Evolutionary conservation across 2,329 filamentous ascomycete genomes (phyloP), one percentile per base, ranked within the genome.

Genomic region (Graphiopsis chlorocephala): DNA sequence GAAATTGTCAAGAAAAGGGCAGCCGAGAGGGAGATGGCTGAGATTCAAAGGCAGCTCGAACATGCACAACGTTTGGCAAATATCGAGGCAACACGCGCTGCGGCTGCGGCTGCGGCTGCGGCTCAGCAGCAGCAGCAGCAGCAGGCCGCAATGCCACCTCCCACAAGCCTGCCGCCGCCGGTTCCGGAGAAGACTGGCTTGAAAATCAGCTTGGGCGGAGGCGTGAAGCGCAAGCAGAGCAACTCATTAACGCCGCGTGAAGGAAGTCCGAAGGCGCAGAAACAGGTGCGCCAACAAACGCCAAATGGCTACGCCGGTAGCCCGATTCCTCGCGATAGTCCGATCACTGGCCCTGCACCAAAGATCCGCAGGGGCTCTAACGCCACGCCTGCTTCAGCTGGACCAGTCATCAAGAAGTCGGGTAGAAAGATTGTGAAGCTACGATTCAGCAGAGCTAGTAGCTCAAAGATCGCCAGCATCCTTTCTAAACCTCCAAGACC

Each of bases 201-300:
- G 60, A 74, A 74, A 63, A 56, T 75, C 14, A 71, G 53, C 47
- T 64, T 75, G 48, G 31, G 23, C 1, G 23, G 31, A 17, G 65
- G 66, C 15, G 66, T 65, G 31, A 75, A 75, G 63, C 69, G 72
- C 25, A 74, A 73, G 55, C 64, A 65, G 31, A 72, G 69, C 64
- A 71, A 56, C 17, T 68, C 61, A 5, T 64, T 48, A 17, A 60
- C 66, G 26, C 61, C 65, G 14, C 67, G 67, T 11, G 71, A 72
- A 31, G 67, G 63, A 5, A 73, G 66, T 60, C 69, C 73, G 1
- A 75, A 75, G 52, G 65, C 69, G 6, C 64, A 65, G 58, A 74
- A 75, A 64, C 33, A 70, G 1, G n/a, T 33, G 14, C 58, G 53
- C 7, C 59, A 65, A 20, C 64, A 65, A 20, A 63, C 64, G 31